Evolutionary conservation across 2,329 filamentous ascomycete species (phyloP).

Genomic region (Ramularia collo-cygni): DNA sequence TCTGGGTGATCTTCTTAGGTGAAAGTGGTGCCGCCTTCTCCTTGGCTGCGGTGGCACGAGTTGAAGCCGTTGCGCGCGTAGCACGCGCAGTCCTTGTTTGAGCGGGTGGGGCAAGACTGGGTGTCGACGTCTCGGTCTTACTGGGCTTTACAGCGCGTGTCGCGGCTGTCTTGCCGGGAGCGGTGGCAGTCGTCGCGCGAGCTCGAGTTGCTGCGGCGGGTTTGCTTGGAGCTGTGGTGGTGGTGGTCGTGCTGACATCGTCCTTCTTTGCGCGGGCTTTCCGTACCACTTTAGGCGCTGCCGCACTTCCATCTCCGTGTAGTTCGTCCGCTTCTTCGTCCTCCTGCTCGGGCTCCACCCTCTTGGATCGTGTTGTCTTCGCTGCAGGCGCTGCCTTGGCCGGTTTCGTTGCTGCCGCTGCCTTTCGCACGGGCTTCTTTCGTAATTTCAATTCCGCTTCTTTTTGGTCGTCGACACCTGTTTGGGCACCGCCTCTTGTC

Average conservation of each 20-base stretch:
- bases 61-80: slow-evolving; percentile 16
- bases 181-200: slow-evolving; percentile 2
- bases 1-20: slow-evolving; percentile 33
- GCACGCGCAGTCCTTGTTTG: slow-evolving; percentile 4
- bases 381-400: slow-evolving; percentile 6
- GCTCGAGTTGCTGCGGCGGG: background rate
- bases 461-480: slow-evolving; percentile 14
- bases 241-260: too few species aligned
- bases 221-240: slow-evolving; percentile 7
- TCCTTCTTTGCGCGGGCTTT: slow-evolving; percentile 10
- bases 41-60: slow-evolving; percentile 18
- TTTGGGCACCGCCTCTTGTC: slow-evolving; percentile 27
- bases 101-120: slow-evolving; percentile 1
- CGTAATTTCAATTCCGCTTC: slow-evolving; percentile 17
- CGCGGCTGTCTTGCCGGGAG: slow-evolving; percentile 2
- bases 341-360: slow-evolving; percentile 9
- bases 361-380: slow-evolving; percentile 19
- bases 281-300: slow-evolving; percentile 7
- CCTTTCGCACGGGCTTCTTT: slow-evolving; percentile 31
- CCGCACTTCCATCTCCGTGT: slow-evolving; percentile 9
- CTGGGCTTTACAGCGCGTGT: slow-evolving; percentile 4
- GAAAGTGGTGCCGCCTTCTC: slow-evolving; percentile 25
- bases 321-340: slow-evolving; percentile 13
- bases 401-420: slow-evolving; percentile 9
- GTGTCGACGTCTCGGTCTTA: slow-evolving; percentile 1